phyloP scores from a whole-genome alignment of 1,139 yeast species.

The Pneumocystis canis region DNA sequence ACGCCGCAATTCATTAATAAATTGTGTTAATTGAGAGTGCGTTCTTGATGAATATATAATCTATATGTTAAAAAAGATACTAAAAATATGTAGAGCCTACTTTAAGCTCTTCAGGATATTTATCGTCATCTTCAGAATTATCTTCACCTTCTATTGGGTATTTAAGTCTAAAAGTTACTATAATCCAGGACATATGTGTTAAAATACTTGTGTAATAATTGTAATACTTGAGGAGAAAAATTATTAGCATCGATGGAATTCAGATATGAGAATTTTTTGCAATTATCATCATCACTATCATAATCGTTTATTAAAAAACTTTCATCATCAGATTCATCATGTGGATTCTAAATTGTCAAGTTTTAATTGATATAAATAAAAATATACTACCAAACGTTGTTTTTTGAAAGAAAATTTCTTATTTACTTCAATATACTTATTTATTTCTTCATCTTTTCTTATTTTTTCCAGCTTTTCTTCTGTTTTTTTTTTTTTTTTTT shows the following conservation, averaged over 20 bases:
- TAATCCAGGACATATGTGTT: not conserved
- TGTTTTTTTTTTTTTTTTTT: conserved; percentile 27
- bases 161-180: not conserved
- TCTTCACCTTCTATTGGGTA: not conserved
- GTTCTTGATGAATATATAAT: conserved; percentile 71
- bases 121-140: conserved; percentile 9
- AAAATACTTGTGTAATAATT: conserved; percentile 5
- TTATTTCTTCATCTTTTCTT: conserved; percentile 17
- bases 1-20: conserved; percentile 54
- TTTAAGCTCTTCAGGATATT: conserved; percentile 10
- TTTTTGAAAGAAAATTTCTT: not conserved
- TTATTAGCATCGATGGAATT: not conserved
- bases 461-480: conserved; percentile 27
- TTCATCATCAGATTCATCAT: not conserved
- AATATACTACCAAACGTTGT: not conserved
- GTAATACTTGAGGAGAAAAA: conserved; percentile 10
- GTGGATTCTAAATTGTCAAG: not conserved
- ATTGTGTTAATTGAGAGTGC: conserved; percentile 77
- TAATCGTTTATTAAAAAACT: not conserved
- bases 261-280: not conserved
- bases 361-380: not conserved
- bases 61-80: not conserved
- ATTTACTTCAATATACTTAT: conserved; percentile 10
- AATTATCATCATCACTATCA: not conserved
- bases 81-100: not conserved